Base-by-base conservation (phyloP, 2,329 filamentous ascomycete species). In the Hansfordia pulvinata region DNA sequence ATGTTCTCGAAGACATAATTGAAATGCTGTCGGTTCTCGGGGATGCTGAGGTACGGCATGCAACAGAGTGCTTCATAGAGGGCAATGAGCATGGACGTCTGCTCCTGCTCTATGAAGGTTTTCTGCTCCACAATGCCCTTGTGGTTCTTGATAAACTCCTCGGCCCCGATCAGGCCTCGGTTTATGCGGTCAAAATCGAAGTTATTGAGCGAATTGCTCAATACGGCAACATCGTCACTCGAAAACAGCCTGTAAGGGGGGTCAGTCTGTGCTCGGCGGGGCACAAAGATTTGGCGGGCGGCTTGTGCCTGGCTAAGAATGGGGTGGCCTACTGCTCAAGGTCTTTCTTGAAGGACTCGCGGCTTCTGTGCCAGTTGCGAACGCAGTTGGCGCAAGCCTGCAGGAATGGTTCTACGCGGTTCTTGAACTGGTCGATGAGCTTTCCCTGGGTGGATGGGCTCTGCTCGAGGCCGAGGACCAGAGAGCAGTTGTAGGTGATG, bases 61-160 rank as follows among this genome's bases (percentile, higher is more conserved):
- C 80, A 93, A 48, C 85, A 93, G 27, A 96, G 58, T 0, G 80
- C 77, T 49, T 96, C 88, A 41, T 92, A 93, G 17, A 96, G 69
- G 8, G 83, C 77, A 31, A 90, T 69, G 26, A 92, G 68, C 6
- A 82, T 72, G 16, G 69, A 58, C 2, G 65, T 55, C 16, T 67
- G 53, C 6, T 62, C 47, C 12, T 55, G 53, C 16, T 54, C 50
- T 22, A 53, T 43, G 29, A 62, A 53, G 6, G 47, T 50, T 27
- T 38, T 44, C 23, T 56, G 53, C 36, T 56, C 51, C n/a, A 54
- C 50, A 18, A 46, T 41, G 19, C 52, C 44, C 3, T 47, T 43
- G 14, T 52, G 53, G 3, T 48, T 38, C 23, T 56, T 53, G 20
- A 78, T 62, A 27, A 65, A 63, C 3, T 59, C 44, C 27, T 64